A percentile compares a stretch with the other conserved stretches of the same genome.
Evolutionary conservation across 345 rosid genomes (phyloP).

Genomic region (Heritiera littoralis): DNA sequence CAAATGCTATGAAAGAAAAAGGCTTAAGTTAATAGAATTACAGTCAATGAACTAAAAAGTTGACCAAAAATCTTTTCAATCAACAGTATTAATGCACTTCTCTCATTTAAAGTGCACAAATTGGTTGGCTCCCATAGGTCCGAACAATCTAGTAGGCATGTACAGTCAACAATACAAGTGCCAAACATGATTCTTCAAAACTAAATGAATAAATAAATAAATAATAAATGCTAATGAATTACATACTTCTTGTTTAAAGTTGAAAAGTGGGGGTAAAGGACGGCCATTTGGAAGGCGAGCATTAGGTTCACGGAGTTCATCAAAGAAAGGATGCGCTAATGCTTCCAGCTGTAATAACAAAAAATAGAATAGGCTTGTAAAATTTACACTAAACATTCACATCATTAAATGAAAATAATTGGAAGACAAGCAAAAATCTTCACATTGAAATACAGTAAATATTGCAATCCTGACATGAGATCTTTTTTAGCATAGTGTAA

Average conservation of each 20-base stretch:
- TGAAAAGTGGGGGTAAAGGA: slow-evolving; percentile 63
- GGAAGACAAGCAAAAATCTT: neutral
- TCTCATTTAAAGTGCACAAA: neutral
- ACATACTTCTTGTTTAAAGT: slow-evolving; percentile 72
- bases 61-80: neutral
- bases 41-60: neutral
- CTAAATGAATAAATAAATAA: neutral
- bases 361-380: slow-evolving; percentile 10
- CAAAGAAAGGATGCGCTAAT: slow-evolving; percentile 76
- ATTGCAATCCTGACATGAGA: neutral
- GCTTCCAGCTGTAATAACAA: slow-evolving; percentile 65
- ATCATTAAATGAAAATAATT: neutral
- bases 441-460: neutral
- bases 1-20: neutral
- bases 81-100: neutral
- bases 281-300: slow-evolving; percentile 74
- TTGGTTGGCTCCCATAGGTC: slow-evolving; percentile 33
- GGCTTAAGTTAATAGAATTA: neutral
- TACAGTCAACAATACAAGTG: slow-evolving; percentile 1
- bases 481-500: neutral
- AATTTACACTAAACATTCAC: neutral
- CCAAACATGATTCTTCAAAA: neutral
- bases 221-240: neutral
- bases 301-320: slow-evolving; percentile 79
- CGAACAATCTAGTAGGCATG: slow-evolving; percentile 28